Evolutionary conservation across 768 basidiomycete genomes (phyloP).

Genomic region (Mycena haematopus): DNA sequence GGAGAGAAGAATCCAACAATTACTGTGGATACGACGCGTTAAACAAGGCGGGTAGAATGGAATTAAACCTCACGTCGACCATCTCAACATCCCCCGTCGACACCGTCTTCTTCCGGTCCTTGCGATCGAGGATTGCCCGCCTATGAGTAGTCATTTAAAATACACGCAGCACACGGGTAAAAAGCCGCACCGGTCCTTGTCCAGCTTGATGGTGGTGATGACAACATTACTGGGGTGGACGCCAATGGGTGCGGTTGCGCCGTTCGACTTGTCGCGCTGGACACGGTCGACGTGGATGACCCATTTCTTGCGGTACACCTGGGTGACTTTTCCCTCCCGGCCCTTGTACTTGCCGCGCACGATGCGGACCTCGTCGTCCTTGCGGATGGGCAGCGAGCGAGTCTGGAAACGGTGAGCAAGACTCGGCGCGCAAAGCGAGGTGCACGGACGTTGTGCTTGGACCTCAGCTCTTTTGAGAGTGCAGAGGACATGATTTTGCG

Average conservation of each 20-base stretch:
- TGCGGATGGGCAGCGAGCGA: conserved; percentile 93
- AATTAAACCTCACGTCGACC: conserved; percentile 69
- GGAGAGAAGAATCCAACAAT: conserved; percentile 34
- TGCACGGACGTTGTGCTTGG: conserved; percentile 83
- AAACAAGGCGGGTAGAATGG: conserved; percentile 8
- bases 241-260: conserved; percentile 91
- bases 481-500: conserved; percentile 98
- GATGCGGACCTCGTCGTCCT: conserved; percentile 97
- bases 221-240: conserved; percentile 98
- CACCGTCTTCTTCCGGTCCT: conserved; percentile 73
- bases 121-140: conserved; percentile 87
- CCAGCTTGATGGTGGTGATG: conserved; percentile 90
- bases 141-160: conserved; percentile 42
- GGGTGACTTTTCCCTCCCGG: conserved; percentile 96
- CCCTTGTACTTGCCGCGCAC: conserved; percentile 99
- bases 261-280: conserved; percentile 96
- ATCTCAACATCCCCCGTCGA: conserved; percentile 75
- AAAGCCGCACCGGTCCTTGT: conserved; percentile 78
- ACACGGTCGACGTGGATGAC: conserved; percentile 99
- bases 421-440: conserved; percentile 1
- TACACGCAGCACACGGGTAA: background rate
- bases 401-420: conserved; percentile 51
- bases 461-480: conserved; percentile 92
- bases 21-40: conserved; percentile 40
- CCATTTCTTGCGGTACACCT: conserved; percentile 99